Conservation (phyloP, 2,329 filamentous ascomycete species). For the Elsinoe ampelina region DNA sequence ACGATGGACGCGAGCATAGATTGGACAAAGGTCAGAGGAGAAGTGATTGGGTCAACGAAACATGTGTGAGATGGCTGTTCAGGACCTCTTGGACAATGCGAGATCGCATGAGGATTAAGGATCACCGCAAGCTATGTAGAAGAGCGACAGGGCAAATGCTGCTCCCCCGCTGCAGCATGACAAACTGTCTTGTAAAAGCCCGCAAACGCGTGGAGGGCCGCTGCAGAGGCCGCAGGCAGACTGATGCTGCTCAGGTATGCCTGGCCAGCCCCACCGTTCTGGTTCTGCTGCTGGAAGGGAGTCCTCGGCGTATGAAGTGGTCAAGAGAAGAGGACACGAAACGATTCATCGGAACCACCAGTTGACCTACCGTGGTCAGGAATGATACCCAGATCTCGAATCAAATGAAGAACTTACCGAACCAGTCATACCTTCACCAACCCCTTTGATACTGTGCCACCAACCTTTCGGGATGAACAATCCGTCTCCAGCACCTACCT, state of each 20-base stretch:
- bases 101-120: neutral
- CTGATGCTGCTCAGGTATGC: no score
- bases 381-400: slow-evolving; percentile 11
- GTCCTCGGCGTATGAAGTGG: neutral
- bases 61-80: slow-evolving; percentile 44
- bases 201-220: no score
- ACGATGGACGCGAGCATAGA: slow-evolving; percentile 81
- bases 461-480: slow-evolving; percentile 74
- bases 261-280: no score
- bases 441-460: slow-evolving; percentile 76
- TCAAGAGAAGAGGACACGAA: neutral
- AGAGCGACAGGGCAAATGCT: neutral
- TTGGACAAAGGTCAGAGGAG: slow-evolving; percentile 82
- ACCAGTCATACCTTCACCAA: slow-evolving; percentile 48
- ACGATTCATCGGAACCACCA: slow-evolving; percentile 65
- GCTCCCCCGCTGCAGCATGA: no score
- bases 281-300: no score
- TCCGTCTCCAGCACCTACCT: slow-evolving; percentile 56
- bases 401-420: slow-evolving; percentile 39
- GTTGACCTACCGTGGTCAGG: slow-evolving; percentile 45
- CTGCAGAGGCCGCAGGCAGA: no score
- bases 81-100: neutral
- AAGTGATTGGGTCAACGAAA: slow-evolving; percentile 75
- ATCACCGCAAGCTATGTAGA: no score
- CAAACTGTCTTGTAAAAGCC: no score